These are phyloP conservation scores for Cetradonia linearis DNA, from an alignment of 495 filamentous ascomycete species.

Conservation along the genomic window DNA sequence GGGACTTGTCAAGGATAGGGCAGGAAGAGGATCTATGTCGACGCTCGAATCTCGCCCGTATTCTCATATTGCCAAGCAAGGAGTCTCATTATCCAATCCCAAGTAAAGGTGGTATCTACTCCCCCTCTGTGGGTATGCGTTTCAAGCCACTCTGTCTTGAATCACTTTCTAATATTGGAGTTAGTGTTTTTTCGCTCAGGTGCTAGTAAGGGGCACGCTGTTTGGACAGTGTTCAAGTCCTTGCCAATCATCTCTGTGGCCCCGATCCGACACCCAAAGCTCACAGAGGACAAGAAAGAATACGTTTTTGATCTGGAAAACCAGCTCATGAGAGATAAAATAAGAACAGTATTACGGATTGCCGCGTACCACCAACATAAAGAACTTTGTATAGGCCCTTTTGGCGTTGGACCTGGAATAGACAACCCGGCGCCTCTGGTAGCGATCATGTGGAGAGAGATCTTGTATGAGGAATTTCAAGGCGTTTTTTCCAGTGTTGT, in stretches of 20 bases:
- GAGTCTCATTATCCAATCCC: conserved; percentile 56
- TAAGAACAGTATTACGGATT: conserved; percentile 54
- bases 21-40: conserved; percentile 59
- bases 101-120: conserved; percentile 52
- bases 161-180: background rate
- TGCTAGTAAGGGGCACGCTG: conserved; percentile 31
- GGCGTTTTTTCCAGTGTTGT: conserved; percentile 55
- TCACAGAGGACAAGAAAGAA: conserved; percentile 47
- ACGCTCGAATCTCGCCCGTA: conserved; percentile 54
- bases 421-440: conserved; percentile 55
- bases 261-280: conserved; percentile 55
- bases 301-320: conserved; percentile 56
- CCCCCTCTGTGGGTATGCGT: conserved; percentile 46
- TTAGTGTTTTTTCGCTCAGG: conserved; percentile 42
- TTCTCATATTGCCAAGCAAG: conserved; percentile 44
- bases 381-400: conserved; percentile 55
- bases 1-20: conserved; percentile 56
- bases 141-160: background rate
- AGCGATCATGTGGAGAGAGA: conserved; percentile 53
- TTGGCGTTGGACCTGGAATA: conserved; percentile 55
- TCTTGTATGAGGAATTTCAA: conserved; percentile 50
- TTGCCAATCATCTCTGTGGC: conserved; percentile 58
- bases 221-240: conserved; percentile 30
- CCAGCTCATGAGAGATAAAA: conserved; percentile 56
- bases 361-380: conserved; percentile 47